Base-by-base conservation (phyloP, 192 early-diverging fungal genomes). In the Coemansia sp. region DNA sequence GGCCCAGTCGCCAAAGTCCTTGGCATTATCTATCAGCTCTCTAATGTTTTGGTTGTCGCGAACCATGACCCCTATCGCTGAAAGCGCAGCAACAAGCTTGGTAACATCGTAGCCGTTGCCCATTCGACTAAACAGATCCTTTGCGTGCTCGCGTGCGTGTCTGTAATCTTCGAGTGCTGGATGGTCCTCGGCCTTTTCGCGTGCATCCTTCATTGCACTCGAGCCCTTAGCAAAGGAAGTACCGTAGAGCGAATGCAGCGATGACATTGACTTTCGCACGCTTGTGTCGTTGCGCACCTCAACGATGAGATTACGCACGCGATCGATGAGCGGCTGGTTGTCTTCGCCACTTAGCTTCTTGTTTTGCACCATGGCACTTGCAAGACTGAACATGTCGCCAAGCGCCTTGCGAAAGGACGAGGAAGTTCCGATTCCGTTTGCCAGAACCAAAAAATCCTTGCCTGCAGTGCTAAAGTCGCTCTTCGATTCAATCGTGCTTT, bases 1-100 rank as follows among this genome's bases (percentile, higher is more conserved):
- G 13, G 75, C 68, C 80, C 80, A 82, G 68, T 56, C 21, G 47
- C 71, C 68, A 71, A 77, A 77, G 46, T 55, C 56, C 63, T 69
- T 69, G 42, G 62, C 37, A 41, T 82, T 65, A 39, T 69, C 68
- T 10, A 67, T 42, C 41, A 82, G 62, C 65, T 71, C 46, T 36
- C 61, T 46, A 26, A 82, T 69, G 22, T 73, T 65, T 36, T 71
- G 45, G 66, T 71, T 77, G 63, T 71, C 64, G 41, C 72, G 67
- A 59, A 69, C 56, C 74, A 76, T 72, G n/a, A 32, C 56, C 45
- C 68, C 71, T 22, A 77, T 56, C 3, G 67, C 74, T 46, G 63
- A 15, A 8, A 82, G 45, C 4, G 74, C 72, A 6, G 61, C 22
- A 22, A 65, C 40, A 32, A 82, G 40, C 6, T 65, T 65, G n/a